Evolutionary conservation across 805 yeast species (phyloP), one percentile per base, ranked within the genome.

Genomic region (Kluyveromyces lactis): DNA sequence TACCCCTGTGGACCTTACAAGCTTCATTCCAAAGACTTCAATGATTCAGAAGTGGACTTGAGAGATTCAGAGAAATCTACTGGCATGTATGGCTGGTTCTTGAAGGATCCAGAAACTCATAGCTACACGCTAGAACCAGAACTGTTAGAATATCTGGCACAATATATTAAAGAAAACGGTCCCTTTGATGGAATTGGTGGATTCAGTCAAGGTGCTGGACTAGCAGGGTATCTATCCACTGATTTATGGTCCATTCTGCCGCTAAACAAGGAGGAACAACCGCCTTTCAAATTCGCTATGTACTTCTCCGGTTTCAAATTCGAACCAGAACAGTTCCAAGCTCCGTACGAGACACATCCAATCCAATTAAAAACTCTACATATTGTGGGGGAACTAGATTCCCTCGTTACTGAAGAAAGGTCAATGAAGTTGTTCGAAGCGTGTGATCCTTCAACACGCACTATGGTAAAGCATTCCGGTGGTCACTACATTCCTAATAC

Each of bases 401-500:
- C 95, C 0, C 81, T 90, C 10, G 95, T 92, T 1, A 71, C 79
- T 1, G 87, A 81, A 36, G 80, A 76, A 31, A 68, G 95, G 47
- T 71, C 81, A 0, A 56, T 72, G 60, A 58, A 64, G 2, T 65
- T 90, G n/a, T 78, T 67, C 46, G 71, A 76, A 8, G 64, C 68
- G 13, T 73, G 73, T 45, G 63, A 61, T 24, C 67, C 62, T 15
- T 53, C 51, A 3, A 58, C 60, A 15, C 62, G 84, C 16, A 68
- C 66, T 0, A 33, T 70, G 33, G 49, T 87, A 42, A 80, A 73
- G 45, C 98, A 90, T 55, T 95, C 97, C 4, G 97, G 97, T 38
- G 96, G 96, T 1, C 98, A 90, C 56, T 90, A 81, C 55, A 94
- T 90, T 28, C 98, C 98, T n/a, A 86, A 84, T 54, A 75, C 86